Evolutionary conservation across 768 basidiomycete species (phyloP).

Genomic region (Sporobolomyces roseus): DNA sequence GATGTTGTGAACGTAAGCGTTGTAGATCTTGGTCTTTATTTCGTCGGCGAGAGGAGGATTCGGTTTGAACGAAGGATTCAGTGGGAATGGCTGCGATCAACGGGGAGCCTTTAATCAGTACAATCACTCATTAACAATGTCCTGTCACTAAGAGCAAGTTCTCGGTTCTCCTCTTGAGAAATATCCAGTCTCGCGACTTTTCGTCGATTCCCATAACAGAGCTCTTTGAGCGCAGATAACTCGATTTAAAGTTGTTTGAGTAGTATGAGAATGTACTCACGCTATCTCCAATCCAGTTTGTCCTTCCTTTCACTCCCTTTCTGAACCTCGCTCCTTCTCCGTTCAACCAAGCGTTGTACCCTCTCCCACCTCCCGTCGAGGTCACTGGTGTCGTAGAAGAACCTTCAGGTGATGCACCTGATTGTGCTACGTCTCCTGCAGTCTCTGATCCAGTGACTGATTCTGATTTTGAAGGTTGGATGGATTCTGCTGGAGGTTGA

Average conservation of each 20-base stretch:
- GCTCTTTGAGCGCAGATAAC: not conserved
- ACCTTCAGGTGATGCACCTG: not conserved
- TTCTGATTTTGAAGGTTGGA: conserved; percentile 16
- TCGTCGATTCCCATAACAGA: not conserved
- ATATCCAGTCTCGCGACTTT: no score
- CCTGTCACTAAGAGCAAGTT: no score
- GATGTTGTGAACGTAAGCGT: conserved; percentile 58
- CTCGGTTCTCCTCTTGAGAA: no score
- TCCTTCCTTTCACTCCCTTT: conserved; percentile 9
- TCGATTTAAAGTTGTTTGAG: no score
- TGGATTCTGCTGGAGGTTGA: conserved; percentile 7
- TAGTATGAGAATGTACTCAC: conserved; percentile 10
- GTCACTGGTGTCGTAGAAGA: no score
- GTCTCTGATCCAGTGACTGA: conserved; percentile 18
- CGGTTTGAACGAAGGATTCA: conserved; percentile 78
- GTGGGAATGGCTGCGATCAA: conserved; percentile 68
- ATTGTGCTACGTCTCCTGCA: not conserved
- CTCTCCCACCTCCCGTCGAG: not conserved
- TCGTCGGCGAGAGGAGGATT: conserved; percentile 68
- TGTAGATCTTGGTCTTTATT: conserved; percentile 60
- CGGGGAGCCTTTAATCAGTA: not conserved
- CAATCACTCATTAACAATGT: no score
- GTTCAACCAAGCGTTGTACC: conserved; percentile 36
- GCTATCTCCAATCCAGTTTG: conserved; percentile 42
- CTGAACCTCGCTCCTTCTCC: conserved; percentile 34